phyloP scores from a whole-genome alignment of 2,329 filamentous ascomycete species.

The Cadophora sp. region DNA sequence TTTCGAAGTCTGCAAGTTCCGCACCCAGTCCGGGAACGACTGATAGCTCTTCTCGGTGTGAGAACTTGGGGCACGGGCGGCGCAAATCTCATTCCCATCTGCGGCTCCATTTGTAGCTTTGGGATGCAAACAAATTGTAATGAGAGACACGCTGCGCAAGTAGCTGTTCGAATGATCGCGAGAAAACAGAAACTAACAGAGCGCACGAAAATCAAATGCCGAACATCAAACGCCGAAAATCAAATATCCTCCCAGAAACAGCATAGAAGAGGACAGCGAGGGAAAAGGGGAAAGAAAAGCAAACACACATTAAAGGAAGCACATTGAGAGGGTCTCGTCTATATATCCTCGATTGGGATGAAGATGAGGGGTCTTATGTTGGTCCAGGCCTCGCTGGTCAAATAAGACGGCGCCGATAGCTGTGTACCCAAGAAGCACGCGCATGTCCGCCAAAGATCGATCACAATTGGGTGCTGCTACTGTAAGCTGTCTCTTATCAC shows the following conservation, averaged over 20 bases:
- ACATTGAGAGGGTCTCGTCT: background rate
- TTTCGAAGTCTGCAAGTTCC: conserved; percentile 62
- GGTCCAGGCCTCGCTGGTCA: background rate
- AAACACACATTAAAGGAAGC: background rate
- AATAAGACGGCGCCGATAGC: conserved; percentile 2
- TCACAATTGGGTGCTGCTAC: conserved; percentile 6
- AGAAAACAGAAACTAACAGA: background rate
- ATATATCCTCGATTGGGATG: background rate
- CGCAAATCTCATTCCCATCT: background rate
- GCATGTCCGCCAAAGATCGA: background rate
- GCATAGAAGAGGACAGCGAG: background rate
- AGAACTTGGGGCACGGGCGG: background rate
- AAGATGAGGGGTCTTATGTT: conserved; percentile 3
- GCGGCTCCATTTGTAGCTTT: conserved; percentile 8
- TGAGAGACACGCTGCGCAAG: background rate
- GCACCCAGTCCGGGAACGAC: conserved; percentile 37
- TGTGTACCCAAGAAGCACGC: background rate
- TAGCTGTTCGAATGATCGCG: background rate
- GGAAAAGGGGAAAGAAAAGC: conserved; percentile 1
- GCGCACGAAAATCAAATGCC: background rate
- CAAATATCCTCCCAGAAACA: background rate
- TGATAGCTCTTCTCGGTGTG: conserved; percentile 16
- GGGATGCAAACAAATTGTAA: background rate
- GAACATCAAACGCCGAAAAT: background rate
- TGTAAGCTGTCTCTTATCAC: conserved; percentile 1